These are phyloP conservation scores for Gaertneriomyces sp. DNA, from an alignment of 192 early-diverging fungal genomes.

Conservation along the genomic window DNA sequence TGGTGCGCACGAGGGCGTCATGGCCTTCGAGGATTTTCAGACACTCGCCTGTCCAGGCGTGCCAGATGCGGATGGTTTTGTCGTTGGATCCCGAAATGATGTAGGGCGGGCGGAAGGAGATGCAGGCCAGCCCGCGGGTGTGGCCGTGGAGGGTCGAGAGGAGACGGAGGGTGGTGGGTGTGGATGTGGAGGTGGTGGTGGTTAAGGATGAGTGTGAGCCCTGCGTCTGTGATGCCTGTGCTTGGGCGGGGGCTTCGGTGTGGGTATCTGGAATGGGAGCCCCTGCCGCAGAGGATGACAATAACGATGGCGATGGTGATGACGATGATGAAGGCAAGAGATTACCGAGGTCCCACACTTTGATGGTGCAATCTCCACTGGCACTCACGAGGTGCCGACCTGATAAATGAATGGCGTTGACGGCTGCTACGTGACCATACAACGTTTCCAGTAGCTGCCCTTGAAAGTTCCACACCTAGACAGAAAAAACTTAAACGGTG, in stretches of 20 bases:
- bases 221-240: background rate
- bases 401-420: constrained; percentile 85
- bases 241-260: no score
- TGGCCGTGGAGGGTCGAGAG: constrained; percentile 32
- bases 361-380: constrained; percentile 79
- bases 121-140: constrained; percentile 42
- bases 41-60: constrained; percentile 38
- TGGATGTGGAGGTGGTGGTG: no score
- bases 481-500: no score
- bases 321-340: no score
- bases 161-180: no score
- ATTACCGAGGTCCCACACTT: constrained; percentile 66
- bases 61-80: constrained; percentile 44
- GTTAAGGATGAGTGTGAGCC: no score
- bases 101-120: constrained; percentile 36
- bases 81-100: constrained; percentile 50
- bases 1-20: constrained; percentile 83
- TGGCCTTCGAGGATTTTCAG: constrained; percentile 60
- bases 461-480: constrained; percentile 23
- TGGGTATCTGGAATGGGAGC: constrained; percentile 18
- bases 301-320: no score
- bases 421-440: constrained; percentile 84
- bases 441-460: constrained; percentile 64
- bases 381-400: constrained; percentile 74
- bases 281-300: constrained; percentile 42